Conservation (phyloP, 164 flowering plant genomes). For the Tetrastigma voinierianum region DNA sequence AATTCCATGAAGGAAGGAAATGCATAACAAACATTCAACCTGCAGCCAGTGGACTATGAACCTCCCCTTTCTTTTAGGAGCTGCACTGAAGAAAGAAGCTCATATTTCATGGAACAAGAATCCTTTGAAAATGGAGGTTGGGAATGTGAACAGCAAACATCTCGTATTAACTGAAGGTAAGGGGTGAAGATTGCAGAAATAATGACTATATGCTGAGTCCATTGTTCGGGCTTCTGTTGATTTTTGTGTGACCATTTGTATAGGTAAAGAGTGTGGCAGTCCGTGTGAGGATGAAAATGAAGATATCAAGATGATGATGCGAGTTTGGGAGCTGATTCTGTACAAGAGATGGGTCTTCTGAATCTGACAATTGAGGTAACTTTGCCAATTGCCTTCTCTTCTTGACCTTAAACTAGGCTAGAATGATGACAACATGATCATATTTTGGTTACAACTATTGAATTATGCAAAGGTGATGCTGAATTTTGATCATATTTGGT, state of each 20-base stretch:
- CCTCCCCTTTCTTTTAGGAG: conserved; percentile 91
- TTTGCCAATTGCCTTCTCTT: neutral
- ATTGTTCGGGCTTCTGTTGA: neutral
- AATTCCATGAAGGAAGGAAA: neutral
- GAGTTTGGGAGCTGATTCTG: conserved; percentile 74
- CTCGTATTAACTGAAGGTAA: conserved; percentile 82
- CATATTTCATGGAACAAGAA: conserved; percentile 64
- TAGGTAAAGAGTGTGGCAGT: conserved; percentile 93
- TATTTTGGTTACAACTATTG: neutral
- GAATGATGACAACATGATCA: too few species aligned
- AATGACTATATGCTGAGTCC: neutral
- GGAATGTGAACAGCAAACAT: conserved; percentile 96
- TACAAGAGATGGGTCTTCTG: conserved; percentile 46
- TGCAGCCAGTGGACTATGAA: conserved; percentile 91
- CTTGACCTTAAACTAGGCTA: neutral
- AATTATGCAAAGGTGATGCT: neutral
- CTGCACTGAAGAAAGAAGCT: conserved; percentile 78
- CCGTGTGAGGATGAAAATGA: conserved; percentile 95
- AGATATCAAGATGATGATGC: conserved; percentile 54
- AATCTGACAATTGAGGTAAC: conserved; percentile 83
- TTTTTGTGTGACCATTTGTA: neutral
- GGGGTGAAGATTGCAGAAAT: neutral
- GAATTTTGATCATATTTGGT: neutral
- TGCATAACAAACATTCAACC: neutral
- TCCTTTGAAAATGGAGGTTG: conserved; percentile 90